Percentiles rank a stretch among this genome's conserved stretches.
These are phyloP conservation scores for Xylaria hypoxylon DNA, from an alignment of 2,329 filamentous ascomycete species.

Conservation along the genomic window DNA sequence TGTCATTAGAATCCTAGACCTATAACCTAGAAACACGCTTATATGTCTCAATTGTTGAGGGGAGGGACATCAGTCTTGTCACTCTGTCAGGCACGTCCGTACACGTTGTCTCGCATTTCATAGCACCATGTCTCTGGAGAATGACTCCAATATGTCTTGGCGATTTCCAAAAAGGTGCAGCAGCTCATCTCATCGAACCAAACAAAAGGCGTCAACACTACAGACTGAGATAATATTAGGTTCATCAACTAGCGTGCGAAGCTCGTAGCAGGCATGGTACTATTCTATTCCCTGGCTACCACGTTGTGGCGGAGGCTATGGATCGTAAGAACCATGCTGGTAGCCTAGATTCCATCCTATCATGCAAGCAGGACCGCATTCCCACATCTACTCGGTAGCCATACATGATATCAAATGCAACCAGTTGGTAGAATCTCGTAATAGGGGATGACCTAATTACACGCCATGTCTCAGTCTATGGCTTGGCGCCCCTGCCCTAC, in stretches of 20 bases:
- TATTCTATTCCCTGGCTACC: constrained; percentile 19
- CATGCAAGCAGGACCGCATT: too few relatives aligned
- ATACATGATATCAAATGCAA: background rate
- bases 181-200: background rate
- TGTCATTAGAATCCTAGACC: constrained; percentile 9
- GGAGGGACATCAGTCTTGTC: background rate
- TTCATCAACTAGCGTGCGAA: background rate
- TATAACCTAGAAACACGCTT: background rate
- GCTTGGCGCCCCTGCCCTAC: constrained; percentile 10
- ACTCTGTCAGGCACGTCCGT: constrained; percentile 1
- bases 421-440: background rate
- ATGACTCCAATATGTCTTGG: constrained; percentile 14
- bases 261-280: background rate
- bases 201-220: background rate
- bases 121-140: background rate
- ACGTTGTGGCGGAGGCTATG: constrained; percentile 18
- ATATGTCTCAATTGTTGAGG: constrained; percentile 5
- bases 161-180: background rate
- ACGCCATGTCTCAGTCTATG: constrained; percentile 4
- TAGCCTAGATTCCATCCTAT: background rate
- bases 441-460: constrained; percentile 15
- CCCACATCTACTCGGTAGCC: background rate
- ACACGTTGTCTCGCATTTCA: background rate
- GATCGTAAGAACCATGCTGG: background rate
- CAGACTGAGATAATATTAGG: constrained; percentile 1